phyloP scores from a whole-genome alignment of 805 yeast genomes.

The Lachancea nothofagi region DNA sequence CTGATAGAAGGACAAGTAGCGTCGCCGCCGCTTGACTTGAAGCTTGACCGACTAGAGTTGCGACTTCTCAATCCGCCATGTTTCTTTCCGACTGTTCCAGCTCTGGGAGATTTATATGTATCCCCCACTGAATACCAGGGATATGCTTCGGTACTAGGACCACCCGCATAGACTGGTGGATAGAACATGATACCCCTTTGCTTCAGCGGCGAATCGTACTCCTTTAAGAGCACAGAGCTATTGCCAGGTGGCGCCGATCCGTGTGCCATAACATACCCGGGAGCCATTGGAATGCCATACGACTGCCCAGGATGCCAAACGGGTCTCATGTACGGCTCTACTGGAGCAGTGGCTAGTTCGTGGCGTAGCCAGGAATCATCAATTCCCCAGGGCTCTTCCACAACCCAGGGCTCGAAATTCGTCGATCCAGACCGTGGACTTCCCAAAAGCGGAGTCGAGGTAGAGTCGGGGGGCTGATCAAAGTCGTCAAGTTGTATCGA shows the following conservation, averaged over 20 bases:
- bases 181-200: neutral
- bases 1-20: slow-evolving; percentile 23
- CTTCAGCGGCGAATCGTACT: slow-evolving; percentile 5
- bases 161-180: slow-evolving; percentile 1
- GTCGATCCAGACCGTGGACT: slow-evolving; percentile 3
- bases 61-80: neutral
- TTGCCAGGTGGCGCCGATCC: neutral
- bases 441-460: slow-evolving; percentile 25
- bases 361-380: neutral
- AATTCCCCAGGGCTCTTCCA: neutral
- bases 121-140: slow-evolving; percentile 3
- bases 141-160: slow-evolving; percentile 1
- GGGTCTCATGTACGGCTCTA: neutral
- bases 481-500: slow-evolving; percentile 27
- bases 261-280: neutral
- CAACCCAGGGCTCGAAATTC: neutral
- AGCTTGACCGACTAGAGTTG: slow-evolving; percentile 11
- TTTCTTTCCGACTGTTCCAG: slow-evolving; percentile 2
- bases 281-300: slow-evolving; percentile 4
- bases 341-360: neutral
- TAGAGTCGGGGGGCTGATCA: slow-evolving; percentile 29
- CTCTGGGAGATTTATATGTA: neutral
- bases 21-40: slow-evolving; percentile 26
- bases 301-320: slow-evolving; percentile 4
- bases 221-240: neutral